A percentile compares a stretch with the other conserved stretches of the same genome.
Conservation (phyloP, 331 rosid species). For the Rosa hybrid region DNA sequence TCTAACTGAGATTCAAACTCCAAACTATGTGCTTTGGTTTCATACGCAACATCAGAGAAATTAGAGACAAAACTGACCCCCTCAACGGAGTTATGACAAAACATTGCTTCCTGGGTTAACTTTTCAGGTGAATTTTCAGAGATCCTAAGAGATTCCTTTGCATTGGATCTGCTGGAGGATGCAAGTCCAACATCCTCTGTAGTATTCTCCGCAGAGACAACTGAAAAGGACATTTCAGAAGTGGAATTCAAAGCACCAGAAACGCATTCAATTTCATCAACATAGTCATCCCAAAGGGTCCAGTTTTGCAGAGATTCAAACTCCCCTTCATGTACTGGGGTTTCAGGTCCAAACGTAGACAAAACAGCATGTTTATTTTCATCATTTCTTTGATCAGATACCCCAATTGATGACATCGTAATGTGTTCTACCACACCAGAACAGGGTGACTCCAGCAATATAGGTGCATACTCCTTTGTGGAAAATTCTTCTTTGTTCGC, state of each 20-base stretch:
- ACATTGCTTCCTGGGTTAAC: conserved; percentile 19
- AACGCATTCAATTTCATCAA: conserved; percentile 9
- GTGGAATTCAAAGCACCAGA: conserved; percentile 22
- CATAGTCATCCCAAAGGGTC: conserved; percentile 22
- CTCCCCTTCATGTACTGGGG: conserved; percentile 22
- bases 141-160: conserved; percentile 27
- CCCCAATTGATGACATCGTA: conserved; percentile 23
- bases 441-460: conserved; percentile 26
- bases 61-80: conserved; percentile 4
- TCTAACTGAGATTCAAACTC: conserved; percentile 10
- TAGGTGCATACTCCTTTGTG: conserved; percentile 12
- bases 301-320: conserved; percentile 3
- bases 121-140: conserved; percentile 36
- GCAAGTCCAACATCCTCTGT: conserved; percentile 15
- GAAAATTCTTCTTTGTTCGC: conserved; percentile 29
- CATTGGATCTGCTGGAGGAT: conserved; percentile 25
- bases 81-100: not conserved
- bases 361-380: conserved; percentile 18
- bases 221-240: conserved; percentile 24
- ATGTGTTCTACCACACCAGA: conserved; percentile 30
- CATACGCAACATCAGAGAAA: not conserved
- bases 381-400: conserved; percentile 21
- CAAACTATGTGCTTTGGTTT: not conserved
- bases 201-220: conserved; percentile 32
- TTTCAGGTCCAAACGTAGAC: conserved; percentile 27